phyloP scores from a whole-genome alignment of 2,329 filamentous ascomycete species.

The Fusarium goolgardi region DNA sequence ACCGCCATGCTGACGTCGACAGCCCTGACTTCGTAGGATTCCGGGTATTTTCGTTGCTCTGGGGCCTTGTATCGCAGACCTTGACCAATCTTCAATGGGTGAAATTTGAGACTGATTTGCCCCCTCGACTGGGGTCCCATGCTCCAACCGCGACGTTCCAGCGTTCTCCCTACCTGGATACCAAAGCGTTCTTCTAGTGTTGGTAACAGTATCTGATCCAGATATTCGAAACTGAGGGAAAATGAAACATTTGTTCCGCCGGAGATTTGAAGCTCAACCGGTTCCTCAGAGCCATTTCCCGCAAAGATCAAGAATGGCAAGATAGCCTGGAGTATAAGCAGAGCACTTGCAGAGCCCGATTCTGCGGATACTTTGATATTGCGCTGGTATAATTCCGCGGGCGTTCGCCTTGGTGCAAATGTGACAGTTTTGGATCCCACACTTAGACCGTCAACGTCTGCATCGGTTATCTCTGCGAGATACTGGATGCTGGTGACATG shows the following conservation, averaged over 20 bases:
- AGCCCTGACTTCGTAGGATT: conserved; percentile 53
- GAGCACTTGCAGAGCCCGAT: conserved; percentile 63
- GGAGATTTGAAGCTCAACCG: conserved; percentile 62
- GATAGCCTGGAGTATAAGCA: conserved; percentile 70
- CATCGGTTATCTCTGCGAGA: conserved; percentile 64
- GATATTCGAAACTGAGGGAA: conserved; percentile 70
- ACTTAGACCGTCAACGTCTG: conserved; percentile 61
- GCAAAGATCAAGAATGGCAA: conserved; percentile 69
- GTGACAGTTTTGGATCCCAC: conserved; percentile 64
- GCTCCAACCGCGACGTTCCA: conserved; percentile 65
- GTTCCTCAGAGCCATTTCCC: conserved; percentile 55
- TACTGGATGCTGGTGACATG: conserved; percentile 68
- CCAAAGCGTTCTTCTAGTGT: conserved; percentile 63
- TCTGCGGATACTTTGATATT: conserved; percentile 62
- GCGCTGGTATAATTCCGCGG: conserved; percentile 55
- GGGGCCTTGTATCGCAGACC: conserved; percentile 53
- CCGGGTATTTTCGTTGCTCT: conserved; percentile 36
- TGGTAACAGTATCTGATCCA: conserved; percentile 70
- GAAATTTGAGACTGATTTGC: conserved; percentile 57
- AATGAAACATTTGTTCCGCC: conserved; percentile 71
- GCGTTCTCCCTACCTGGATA: conserved; percentile 57
- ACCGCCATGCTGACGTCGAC: conserved; percentile 65
- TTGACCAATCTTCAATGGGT: conserved; percentile 50
- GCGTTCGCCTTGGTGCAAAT: conserved; percentile 57
- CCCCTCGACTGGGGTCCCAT: conserved; percentile 57